phyloP scores from a whole-genome alignment of 768 basidiomycete species.

The Boletellus emodensis region DNA sequence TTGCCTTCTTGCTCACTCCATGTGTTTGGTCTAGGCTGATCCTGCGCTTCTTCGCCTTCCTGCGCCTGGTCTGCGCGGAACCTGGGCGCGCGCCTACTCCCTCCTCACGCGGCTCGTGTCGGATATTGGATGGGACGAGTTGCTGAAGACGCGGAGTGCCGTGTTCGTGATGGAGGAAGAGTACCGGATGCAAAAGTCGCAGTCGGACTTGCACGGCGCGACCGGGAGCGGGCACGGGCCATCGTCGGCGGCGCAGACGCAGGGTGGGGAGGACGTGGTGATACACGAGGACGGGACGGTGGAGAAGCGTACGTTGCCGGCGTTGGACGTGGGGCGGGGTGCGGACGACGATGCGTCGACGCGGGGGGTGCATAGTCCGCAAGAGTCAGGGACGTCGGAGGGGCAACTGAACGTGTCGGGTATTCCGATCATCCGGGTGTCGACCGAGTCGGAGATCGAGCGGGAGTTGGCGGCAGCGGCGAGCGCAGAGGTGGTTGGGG shows the following conservation, averaged over 20 bases:
- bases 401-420: conserved; percentile 6
- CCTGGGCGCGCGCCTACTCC: conserved; percentile 92
- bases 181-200: conserved; percentile 93
- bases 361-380: conserved; percentile 46
- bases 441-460: conserved; percentile 62
- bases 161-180: conserved; percentile 99
- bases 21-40: conserved; percentile 60
- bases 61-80: conserved; percentile 90
- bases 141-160: conserved; percentile 86
- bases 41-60: conserved; percentile 92
- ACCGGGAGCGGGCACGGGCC: conserved; percentile 16
- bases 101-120: conserved; percentile 88
- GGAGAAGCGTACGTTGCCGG: conserved; percentile 15
- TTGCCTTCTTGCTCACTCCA: background rate
- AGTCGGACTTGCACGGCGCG: conserved; percentile 56
- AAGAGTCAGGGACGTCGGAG: conserved; percentile 27
- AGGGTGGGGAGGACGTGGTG: conserved; percentile 31
- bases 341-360: conserved; percentile 72
- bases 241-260: conserved; percentile 16
- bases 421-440: conserved; percentile 77
- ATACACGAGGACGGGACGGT: conserved; percentile 66
- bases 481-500: conserved; percentile 19
- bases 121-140: conserved; percentile 98
- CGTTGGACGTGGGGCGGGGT: conserved; percentile 3
- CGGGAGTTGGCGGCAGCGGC: conserved; percentile 34